Evolutionary conservation across 2,329 filamentous ascomycete genomes (phyloP).

Genomic region (Arthrobotrys megalospora): DNA sequence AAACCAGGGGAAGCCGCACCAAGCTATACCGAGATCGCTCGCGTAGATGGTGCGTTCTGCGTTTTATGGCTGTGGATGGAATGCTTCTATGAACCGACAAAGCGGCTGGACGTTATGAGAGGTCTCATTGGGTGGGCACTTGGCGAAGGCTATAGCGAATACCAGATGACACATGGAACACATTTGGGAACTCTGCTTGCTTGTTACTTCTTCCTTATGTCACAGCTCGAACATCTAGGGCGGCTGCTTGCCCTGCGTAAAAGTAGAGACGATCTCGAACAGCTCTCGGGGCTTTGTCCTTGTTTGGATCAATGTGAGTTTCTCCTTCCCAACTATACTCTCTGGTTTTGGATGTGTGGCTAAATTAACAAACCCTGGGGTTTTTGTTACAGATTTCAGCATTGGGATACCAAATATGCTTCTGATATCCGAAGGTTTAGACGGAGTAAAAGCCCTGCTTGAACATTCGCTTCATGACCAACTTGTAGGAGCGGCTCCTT

Average conservation of each 20-base stretch:
- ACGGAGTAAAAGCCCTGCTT: background rate
- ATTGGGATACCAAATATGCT: background rate
- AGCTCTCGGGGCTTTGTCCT: background rate
- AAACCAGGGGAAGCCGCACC: background rate
- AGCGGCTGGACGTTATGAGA: background rate
- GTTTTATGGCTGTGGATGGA: slow-evolving; percentile 7
- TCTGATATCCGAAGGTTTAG: background rate
- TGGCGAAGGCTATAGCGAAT: background rate
- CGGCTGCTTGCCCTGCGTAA: background rate
- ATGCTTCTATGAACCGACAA: background rate
- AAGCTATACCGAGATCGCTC: background rate
- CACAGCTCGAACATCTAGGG: background rate
- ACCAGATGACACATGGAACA: background rate
- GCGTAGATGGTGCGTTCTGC: background rate
- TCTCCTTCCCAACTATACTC: background rate
- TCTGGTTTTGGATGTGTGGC: no score
- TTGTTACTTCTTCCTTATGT: background rate
- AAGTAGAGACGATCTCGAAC: background rate
- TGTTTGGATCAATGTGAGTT: background rate
- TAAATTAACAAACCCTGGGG: no score
- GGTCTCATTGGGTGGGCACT: background rate
- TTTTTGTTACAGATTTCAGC: no score
- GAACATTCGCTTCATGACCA: background rate
- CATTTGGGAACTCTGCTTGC: background rate
- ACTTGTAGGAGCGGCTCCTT: background rate